These are phyloP conservation scores for Athelia sp. DNA, from an alignment of 1,284 basidiomycete species.

Conservation along the genomic window DNA sequence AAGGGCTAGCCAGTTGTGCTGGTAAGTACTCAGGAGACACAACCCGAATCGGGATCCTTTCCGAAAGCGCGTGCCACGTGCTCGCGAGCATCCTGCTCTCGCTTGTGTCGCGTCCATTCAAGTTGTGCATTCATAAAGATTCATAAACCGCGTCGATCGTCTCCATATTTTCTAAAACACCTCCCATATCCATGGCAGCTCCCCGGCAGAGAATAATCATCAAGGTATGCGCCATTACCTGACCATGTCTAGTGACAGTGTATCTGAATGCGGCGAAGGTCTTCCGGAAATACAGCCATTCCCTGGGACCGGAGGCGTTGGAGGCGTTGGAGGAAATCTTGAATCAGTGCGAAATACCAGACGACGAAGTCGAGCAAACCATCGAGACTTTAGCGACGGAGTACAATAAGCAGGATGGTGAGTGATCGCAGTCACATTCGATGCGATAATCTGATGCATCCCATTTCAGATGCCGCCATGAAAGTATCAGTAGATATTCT, in stretches of 20 bases:
- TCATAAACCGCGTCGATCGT: too few species aligned
- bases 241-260: too few species aligned
- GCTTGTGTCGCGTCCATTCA: too few species aligned
- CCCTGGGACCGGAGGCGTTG: constrained; percentile 71
- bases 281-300: constrained; percentile 80
- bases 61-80: too few species aligned
- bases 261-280: constrained; percentile 43
- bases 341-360: constrained; percentile 58
- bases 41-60: too few species aligned
- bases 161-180: too few species aligned
- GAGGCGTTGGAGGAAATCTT: constrained; percentile 67
- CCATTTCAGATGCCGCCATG: constrained; percentile 63
- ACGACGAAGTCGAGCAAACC: constrained; percentile 74
- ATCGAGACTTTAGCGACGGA: constrained; percentile 83
- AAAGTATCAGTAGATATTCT: constrained; percentile 73
- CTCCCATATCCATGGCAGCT: neutral
- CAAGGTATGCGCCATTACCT: constrained; percentile 38
- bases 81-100: too few species aligned
- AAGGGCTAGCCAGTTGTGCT: too few species aligned
- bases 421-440: constrained; percentile 15
- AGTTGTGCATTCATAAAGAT: too few species aligned
- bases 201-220: constrained; percentile 56
- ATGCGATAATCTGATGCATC: constrained; percentile 4
- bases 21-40: neutral
- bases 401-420: constrained; percentile 90